These are phyloP conservation scores for Rhizopus microsporus DNA, from an alignment of 371 early-diverging fungal genomes.

Conservation along the genomic window DNA sequence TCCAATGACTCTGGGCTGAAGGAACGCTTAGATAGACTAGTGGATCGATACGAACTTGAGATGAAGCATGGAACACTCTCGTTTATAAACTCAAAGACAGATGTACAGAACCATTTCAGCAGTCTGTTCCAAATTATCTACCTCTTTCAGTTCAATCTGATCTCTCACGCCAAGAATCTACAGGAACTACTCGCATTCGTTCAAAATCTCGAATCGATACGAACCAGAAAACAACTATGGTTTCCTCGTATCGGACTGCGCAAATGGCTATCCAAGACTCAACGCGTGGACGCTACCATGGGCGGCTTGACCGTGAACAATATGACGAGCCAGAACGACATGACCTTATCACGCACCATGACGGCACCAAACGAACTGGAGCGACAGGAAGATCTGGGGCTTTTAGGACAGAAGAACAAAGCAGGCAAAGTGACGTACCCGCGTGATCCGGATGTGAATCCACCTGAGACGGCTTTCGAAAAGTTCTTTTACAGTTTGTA, in stretches of 20 bases:
- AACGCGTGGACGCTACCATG: conserved; percentile 21
- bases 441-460: conserved; percentile 47
- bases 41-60: background rate
- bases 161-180: conserved; percentile 21
- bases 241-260: conserved; percentile 25
- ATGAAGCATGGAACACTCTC: background rate
- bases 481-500: conserved; percentile 25
- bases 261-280: conserved; percentile 27
- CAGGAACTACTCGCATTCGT: conserved; percentile 17
- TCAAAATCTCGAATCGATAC: conserved; percentile 20
- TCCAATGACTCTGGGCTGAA: background rate
- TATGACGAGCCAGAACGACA: background rate
- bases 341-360: conserved; percentile 18
- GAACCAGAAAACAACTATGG: conserved; percentile 21
- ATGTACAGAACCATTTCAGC: conserved; percentile 10
- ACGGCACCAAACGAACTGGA: conserved; percentile 5
- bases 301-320: conserved; percentile 16
- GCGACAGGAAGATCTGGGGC: background rate
- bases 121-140: conserved; percentile 11
- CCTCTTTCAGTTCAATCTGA: conserved; percentile 28
- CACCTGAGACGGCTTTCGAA: conserved; percentile 33
- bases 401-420: conserved; percentile 2
- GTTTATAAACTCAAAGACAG: background rate
- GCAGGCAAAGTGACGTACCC: conserved; percentile 11
- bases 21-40: background rate